Conservation (phyloP, 495 filamentous ascomycete species). For the Talaromyces nanjingensis region DNA sequence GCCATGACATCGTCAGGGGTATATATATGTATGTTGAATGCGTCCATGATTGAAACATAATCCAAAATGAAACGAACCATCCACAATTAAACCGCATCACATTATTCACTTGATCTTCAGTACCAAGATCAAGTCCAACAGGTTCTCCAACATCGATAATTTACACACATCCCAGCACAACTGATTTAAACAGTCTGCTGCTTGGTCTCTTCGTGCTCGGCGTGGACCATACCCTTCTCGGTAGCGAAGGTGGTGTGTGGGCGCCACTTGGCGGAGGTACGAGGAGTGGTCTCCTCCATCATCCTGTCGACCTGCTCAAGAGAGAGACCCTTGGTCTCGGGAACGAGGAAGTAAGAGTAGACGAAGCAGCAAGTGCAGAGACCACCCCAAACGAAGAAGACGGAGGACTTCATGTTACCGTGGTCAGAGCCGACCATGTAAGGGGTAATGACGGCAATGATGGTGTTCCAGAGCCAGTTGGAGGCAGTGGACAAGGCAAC, state of each 20-base stretch:
- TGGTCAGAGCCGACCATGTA: constrained; percentile 58
- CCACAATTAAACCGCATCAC: not conserved
- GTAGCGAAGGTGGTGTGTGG: constrained; percentile 62
- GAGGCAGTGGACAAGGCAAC: constrained; percentile 69
- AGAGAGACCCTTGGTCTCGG: constrained; percentile 77
- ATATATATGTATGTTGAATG: constrained; percentile 1
- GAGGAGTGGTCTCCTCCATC: constrained; percentile 72
- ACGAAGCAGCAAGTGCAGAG: constrained; percentile 56
- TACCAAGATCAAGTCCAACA: not conserved
- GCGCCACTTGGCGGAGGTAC: constrained; percentile 63
- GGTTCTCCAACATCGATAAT: not conserved
- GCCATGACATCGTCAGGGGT: constrained; percentile 4
- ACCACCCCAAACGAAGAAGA: constrained; percentile 75
- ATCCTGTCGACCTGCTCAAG: constrained; percentile 80
- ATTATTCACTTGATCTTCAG: not conserved
- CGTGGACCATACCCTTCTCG: constrained; percentile 44
- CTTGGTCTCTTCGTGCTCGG: constrained; percentile 8
- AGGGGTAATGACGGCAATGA: constrained; percentile 62
- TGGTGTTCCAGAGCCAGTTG: constrained; percentile 77
- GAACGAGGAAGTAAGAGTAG: constrained; percentile 68
- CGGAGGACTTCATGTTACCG: constrained; percentile 61
- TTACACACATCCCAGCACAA: not conserved
- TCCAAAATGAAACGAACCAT: not conserved
- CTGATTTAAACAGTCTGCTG: constrained; percentile 4
- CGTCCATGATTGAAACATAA: not conserved